phyloP scores from a whole-genome alignment of 371 early-diverging fungal species.

The Rhizopus microsporus region DNA sequence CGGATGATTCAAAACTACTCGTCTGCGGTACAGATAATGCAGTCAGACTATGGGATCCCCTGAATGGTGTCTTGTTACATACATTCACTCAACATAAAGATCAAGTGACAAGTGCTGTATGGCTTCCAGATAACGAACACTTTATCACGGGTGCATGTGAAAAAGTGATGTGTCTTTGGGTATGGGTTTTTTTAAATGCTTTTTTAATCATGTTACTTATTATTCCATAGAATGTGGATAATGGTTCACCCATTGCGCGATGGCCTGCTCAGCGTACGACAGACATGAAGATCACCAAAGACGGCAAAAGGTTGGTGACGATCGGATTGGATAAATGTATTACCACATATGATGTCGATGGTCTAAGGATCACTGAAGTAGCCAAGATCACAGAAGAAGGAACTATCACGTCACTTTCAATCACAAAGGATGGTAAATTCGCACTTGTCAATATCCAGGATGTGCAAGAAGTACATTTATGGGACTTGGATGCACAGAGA shows the following conservation, averaged over 20 bases:
- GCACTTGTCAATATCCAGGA: constrained; percentile 72
- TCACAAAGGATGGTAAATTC: constrained; percentile 72
- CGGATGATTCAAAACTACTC: constrained; percentile 74
- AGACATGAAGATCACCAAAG: constrained; percentile 78
- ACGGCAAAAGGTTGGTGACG: constrained; percentile 75
- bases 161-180: constrained; percentile 77
- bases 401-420: constrained; percentile 74
- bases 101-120: constrained; percentile 79
- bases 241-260: constrained; percentile 55
- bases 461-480: constrained; percentile 77
- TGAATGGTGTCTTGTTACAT: constrained; percentile 55
- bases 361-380: constrained; percentile 10
- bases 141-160: constrained; percentile 86
- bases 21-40: constrained; percentile 81
- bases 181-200: constrained; percentile 10
- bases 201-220: not conserved
- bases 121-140: constrained; percentile 74
- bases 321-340: constrained; percentile 72
- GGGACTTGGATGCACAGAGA: constrained; percentile 75
- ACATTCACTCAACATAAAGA: constrained; percentile 68
- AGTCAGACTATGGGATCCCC: constrained; percentile 81
- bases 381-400: constrained; percentile 68
- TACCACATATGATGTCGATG: constrained; percentile 62
- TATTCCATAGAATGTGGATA: constrained; percentile 52
- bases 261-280: constrained; percentile 78